Conservation (phyloP, 441 rosid genomes). For the Corymbia calophylla region DNA sequence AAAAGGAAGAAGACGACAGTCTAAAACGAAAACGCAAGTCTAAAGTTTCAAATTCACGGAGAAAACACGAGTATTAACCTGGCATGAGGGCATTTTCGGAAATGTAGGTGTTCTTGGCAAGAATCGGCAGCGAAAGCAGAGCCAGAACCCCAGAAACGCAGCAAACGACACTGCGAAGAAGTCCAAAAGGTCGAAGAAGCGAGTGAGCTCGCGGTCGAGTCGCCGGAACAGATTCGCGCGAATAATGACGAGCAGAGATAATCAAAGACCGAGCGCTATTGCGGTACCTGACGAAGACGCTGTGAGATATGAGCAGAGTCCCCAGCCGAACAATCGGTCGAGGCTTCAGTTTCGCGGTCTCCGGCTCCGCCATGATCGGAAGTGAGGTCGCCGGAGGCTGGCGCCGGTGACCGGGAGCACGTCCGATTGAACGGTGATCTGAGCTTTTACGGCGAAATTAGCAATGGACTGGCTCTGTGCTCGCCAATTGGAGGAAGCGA, state of each 20-base stretch:
- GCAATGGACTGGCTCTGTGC: not conserved
- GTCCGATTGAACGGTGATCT: not conserved
- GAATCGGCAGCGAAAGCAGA: conserved; percentile 65
- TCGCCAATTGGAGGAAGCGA: not conserved
- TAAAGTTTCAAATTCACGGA: not conserved
- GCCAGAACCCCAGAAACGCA: conserved; percentile 69
- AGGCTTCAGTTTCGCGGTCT: conserved; percentile 34
- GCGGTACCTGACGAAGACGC: conserved; percentile 54
- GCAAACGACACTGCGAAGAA: conserved; percentile 49
- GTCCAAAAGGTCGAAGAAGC: not conserved
- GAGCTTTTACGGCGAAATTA: not conserved
- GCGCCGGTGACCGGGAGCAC: not conserved
- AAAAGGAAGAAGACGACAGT: not conserved
- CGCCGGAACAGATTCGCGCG: not conserved
- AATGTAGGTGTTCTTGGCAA: conserved; percentile 89
- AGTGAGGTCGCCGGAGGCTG: not conserved
- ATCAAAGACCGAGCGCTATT: not conserved
- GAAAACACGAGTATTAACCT: conserved; percentile 27
- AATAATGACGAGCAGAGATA: not conserved
- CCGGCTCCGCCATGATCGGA: conserved; percentile 10
- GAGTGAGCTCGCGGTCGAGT: not conserved
- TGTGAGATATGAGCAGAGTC: conserved; percentile 68
- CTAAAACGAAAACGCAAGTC: not conserved
- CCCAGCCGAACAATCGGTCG: conserved; percentile 85
- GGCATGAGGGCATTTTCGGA: conserved; percentile 98